These are phyloP conservation scores for Suillus bovinus DNA, from an alignment of 768 basidiomycete species.

Conservation along the genomic window DNA sequence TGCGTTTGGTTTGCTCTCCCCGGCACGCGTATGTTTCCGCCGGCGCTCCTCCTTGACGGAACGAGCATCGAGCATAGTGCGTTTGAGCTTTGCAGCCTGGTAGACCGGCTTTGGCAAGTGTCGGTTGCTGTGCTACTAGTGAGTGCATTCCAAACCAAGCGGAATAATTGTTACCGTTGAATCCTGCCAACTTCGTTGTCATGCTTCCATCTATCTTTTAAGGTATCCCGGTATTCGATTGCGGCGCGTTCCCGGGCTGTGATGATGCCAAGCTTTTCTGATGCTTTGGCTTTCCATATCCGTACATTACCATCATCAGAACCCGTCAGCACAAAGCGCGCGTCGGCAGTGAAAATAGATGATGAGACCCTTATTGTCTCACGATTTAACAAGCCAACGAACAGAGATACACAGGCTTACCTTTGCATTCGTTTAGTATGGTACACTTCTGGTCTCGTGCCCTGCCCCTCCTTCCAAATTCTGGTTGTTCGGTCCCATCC, in stretches of 20 bases:
- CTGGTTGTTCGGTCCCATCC: constrained; percentile 95
- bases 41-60: constrained; percentile 93
- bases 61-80: constrained; percentile 87
- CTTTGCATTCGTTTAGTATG: constrained; percentile 99
- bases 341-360: constrained; percentile 84
- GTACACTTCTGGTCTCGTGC: constrained; percentile 84
- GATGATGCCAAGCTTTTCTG: constrained; percentile 88
- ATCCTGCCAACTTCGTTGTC: constrained; percentile 82
- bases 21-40: constrained; percentile 84
- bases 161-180: constrained; percentile 56
- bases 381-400: neutral
- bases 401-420: constrained; percentile 37
- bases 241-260: constrained; percentile 88
- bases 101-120: constrained; percentile 92
- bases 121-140: constrained; percentile 50
- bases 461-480: constrained; percentile 88
- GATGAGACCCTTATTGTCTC: constrained; percentile 89
- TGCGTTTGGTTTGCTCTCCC: constrained; percentile 84
- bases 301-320: constrained; percentile 96
- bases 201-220: constrained; percentile 87
- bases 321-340: constrained; percentile 87
- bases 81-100: constrained; percentile 83
- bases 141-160: constrained; percentile 7
- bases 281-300: constrained; percentile 93
- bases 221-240: constrained; percentile 88